Percentiles rank a stretch among this genome's conserved stretches.
Evolutionary conservation across 345 rosid genomes (phyloP).

Genomic region (Capsella bursapastoris): DNA sequence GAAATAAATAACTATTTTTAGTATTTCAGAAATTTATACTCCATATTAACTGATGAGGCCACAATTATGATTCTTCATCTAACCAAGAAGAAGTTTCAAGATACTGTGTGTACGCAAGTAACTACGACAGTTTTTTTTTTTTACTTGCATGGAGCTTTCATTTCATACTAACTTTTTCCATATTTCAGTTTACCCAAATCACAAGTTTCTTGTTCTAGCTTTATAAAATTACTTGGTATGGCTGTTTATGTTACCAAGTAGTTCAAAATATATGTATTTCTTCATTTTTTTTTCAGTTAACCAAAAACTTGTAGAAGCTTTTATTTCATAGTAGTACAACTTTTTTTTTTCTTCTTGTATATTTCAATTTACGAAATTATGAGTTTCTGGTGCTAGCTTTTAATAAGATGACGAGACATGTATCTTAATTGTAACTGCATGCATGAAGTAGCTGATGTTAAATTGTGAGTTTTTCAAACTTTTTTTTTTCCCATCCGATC

Average conservation of each 20-base stretch:
- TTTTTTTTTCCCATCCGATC: not conserved
- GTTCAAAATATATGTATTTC: not conserved
- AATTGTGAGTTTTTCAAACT: slow-evolving; percentile 1
- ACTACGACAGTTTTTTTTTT: not conserved
- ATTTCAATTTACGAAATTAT: slow-evolving; percentile 10
- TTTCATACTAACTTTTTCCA: slow-evolving; percentile 9
- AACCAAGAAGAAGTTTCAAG: slow-evolving; percentile 11
- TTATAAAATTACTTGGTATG: not conserved
- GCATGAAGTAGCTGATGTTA: slow-evolving; percentile 23
- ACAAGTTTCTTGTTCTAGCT: not conserved
- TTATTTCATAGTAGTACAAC: not conserved
- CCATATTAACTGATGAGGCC: not conserved
- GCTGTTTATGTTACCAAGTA: not conserved
- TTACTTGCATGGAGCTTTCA: slow-evolving; percentile 2
- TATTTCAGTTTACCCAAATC: not conserved
- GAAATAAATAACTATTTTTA: slow-evolving; percentile 24
- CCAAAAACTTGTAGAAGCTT: not conserved
- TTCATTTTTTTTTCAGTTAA: not conserved
- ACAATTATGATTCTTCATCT: slow-evolving; percentile 27
- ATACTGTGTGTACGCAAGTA: not conserved
- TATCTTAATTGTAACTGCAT: slow-evolving; percentile 24
- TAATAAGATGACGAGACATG: slow-evolving; percentile 26
- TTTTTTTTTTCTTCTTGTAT: slow-evolving; percentile 6
- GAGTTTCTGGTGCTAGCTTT: slow-evolving; percentile 27
- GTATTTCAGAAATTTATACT: slow-evolving; percentile 12